phyloP scores from a whole-genome alignment of 164 flowering plant species.

The Liriodendron chinense region DNA sequence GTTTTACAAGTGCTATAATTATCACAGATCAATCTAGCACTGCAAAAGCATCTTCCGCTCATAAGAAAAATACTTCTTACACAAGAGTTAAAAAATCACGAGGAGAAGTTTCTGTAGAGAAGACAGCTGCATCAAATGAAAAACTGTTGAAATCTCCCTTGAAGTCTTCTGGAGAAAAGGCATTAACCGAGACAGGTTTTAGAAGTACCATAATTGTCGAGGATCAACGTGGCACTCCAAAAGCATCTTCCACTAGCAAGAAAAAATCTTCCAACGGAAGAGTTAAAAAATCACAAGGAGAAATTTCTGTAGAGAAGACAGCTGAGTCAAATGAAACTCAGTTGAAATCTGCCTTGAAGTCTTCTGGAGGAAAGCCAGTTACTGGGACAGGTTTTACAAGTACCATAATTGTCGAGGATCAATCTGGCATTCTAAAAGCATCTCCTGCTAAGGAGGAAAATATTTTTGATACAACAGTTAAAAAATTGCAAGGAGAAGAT shows the following conservation, averaged over 20 bases:
- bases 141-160: not conserved
- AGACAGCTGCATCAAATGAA: not conserved
- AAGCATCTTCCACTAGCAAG: slow-evolving; percentile 17
- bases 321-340: not conserved
- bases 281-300: slow-evolving; percentile 21
- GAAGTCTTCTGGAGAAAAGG: not conserved
- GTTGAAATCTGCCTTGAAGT: not conserved
- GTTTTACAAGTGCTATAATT: slow-evolving; percentile 58
- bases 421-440: slow-evolving; percentile 37
- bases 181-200: slow-evolving; percentile 42
- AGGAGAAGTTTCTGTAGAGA: slow-evolving; percentile 2
- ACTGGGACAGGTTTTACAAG: slow-evolving; percentile 53
- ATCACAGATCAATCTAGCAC: slow-evolving; percentile 44
- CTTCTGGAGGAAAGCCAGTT: not conserved
- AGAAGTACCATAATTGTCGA: slow-evolving; percentile 51
- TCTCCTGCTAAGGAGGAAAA: slow-evolving; percentile 15
- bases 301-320: not conserved
- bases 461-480: slow-evolving; percentile 14
- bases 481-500: slow-evolving; percentile 17
- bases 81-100: slow-evolving; percentile 20
- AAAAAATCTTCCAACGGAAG: slow-evolving; percentile 13
- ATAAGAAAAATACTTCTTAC: slow-evolving; percentile 9
- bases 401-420: slow-evolving; percentile 51
- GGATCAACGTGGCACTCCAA: slow-evolving; percentile 47
- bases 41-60: slow-evolving; percentile 29